phyloP scores from a whole-genome alignment of 2,329 filamentous ascomycete species.

The Ascochyta lentis region DNA sequence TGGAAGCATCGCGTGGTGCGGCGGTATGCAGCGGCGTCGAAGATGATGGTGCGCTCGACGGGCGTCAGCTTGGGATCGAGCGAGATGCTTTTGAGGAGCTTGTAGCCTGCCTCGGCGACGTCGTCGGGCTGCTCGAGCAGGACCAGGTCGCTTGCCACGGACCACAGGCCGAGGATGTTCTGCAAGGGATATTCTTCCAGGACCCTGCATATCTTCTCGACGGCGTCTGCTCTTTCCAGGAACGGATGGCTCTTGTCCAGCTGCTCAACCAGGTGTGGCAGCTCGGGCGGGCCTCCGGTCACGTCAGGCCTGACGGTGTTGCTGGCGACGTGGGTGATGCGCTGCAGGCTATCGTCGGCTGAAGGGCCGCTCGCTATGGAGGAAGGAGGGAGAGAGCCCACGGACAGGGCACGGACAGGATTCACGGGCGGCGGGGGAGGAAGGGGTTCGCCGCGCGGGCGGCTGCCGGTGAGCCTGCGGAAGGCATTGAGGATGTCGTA shows the following conservation, averaged over 20 bases:
- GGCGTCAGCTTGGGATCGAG: conserved; percentile 42
- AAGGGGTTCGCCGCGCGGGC: conserved; percentile 45
- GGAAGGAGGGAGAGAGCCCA: conserved; percentile 30
- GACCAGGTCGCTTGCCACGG: conserved; percentile 47
- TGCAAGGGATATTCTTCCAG: conserved; percentile 45
- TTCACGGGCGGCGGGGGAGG: conserved; percentile 40
- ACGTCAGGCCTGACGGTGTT: conserved; percentile 29
- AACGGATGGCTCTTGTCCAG: conserved; percentile 35
- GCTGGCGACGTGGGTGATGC: conserved; percentile 32
- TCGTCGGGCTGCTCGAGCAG: conserved; percentile 42
- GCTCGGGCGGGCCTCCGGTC: conserved; percentile 48
- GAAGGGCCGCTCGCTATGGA: conserved; percentile 31
- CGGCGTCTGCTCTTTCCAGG: conserved; percentile 39
- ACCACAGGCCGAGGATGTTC: conserved; percentile 48
- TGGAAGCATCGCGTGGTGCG: conserved; percentile 40
- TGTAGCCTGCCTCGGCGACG: conserved; percentile 43
- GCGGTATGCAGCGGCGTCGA: conserved; percentile 42
- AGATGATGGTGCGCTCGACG: conserved; percentile 49
- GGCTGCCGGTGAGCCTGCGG: conserved; percentile 44
- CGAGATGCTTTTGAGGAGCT: conserved; percentile 44
- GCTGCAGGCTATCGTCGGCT: conserved; percentile 37
- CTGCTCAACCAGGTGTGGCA: conserved; percentile 41
- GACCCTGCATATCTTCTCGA: conserved; percentile 43
- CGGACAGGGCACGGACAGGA: conserved; percentile 39
- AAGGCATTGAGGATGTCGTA: conserved; percentile 49